Percentiles rank a stretch among this genome's conserved stretches.
These are phyloP conservation scores for Malassezia dermatis DNA, from an alignment of 1,284 basidiomycete species.

Conservation along the genomic window DNA sequence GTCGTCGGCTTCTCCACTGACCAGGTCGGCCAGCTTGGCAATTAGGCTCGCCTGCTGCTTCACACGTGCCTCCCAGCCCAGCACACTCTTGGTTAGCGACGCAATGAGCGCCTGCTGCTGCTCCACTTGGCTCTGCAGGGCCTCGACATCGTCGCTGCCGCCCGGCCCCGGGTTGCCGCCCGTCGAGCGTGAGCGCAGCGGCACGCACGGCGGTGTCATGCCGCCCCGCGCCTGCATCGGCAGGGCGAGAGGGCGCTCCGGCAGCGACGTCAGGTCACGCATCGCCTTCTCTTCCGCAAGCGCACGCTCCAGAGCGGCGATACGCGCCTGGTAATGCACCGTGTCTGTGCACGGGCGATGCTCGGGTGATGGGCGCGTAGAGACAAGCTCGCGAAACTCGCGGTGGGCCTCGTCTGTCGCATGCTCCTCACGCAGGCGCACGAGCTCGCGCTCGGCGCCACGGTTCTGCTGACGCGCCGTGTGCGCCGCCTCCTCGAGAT, in stretches of 20 bases:
- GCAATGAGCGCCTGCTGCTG: slow-evolving; percentile 7
- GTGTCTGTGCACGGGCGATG: background rate
- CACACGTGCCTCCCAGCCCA: slow-evolving; percentile 11
- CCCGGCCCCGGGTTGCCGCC: background rate
- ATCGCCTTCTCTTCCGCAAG: slow-evolving; percentile 15
- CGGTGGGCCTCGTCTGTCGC: slow-evolving; percentile 16
- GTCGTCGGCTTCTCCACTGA: background rate
- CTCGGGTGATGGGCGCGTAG: background rate
- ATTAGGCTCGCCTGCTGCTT: slow-evolving; percentile 14
- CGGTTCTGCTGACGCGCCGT: slow-evolving; percentile 11
- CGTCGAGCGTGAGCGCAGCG: slow-evolving; percentile 11
- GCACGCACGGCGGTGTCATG: slow-evolving; percentile 12
- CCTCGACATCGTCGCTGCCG: background rate
- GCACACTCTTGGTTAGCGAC: slow-evolving; percentile 7
- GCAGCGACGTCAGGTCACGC: slow-evolving; percentile 15
- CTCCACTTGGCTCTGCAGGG: slow-evolving; percentile 1
- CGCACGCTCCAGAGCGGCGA: slow-evolving; percentile 14
- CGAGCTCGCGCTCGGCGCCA: slow-evolving; percentile 14
- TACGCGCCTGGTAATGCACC: slow-evolving; percentile 14
- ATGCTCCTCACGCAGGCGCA: slow-evolving; percentile 14
- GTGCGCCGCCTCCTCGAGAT: background rate
- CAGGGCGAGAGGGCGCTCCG: slow-evolving; percentile 11
- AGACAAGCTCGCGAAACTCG: slow-evolving; percentile 19
- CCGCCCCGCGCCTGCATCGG: slow-evolving; percentile 13
- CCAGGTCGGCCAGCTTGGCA: slow-evolving; percentile 8